These are phyloP conservation scores for Pichia sp. DNA, from an alignment of 1,139 yeast genomes.

Conservation along the genomic window DNA sequence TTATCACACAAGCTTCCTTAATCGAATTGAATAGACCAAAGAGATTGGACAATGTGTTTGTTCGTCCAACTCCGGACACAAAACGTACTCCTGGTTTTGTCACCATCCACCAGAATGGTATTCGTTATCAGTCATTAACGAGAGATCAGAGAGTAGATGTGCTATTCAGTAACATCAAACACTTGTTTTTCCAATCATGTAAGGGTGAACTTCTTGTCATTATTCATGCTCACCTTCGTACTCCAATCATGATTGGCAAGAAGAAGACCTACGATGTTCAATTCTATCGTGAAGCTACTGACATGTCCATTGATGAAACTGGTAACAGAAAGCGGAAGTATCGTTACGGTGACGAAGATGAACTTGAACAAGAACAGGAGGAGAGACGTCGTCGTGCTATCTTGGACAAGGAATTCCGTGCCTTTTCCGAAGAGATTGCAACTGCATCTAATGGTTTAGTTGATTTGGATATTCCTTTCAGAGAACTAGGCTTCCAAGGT, in stretches of 20 bases:
- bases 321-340: slow-evolving; percentile 84
- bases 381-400: slow-evolving; percentile 89
- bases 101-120: slow-evolving; percentile 93
- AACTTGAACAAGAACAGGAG: slow-evolving; percentile 96
- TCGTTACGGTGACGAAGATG: slow-evolving; percentile 98
- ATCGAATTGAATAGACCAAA: slow-evolving; percentile 78
- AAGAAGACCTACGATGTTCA: slow-evolving; percentile 94
- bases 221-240: slow-evolving; percentile 87
- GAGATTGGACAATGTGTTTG: slow-evolving; percentile 80
- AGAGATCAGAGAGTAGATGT: slow-evolving; percentile 88
- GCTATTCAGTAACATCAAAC: slow-evolving; percentile 83
- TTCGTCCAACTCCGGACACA: slow-evolving; percentile 95
- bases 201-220: slow-evolving; percentile 91
- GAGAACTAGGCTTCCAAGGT: slow-evolving; percentile 96
- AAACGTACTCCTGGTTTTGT: slow-evolving; percentile 89
- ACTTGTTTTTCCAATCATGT: slow-evolving; percentile 91
- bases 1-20: slow-evolving; percentile 84
- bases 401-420: slow-evolving; percentile 85
- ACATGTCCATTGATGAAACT: slow-evolving; percentile 94
- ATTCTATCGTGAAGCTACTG: slow-evolving; percentile 94
- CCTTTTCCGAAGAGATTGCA: slow-evolving; percentile 84
- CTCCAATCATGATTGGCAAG: slow-evolving; percentile 93
- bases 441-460: slow-evolving; percentile 76
- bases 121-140: slow-evolving; percentile 80
- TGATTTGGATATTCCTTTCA: slow-evolving; percentile 89